Conservation (phyloP, 345 rosid genomes). For the Diplotaxis tenuifolia region DNA sequence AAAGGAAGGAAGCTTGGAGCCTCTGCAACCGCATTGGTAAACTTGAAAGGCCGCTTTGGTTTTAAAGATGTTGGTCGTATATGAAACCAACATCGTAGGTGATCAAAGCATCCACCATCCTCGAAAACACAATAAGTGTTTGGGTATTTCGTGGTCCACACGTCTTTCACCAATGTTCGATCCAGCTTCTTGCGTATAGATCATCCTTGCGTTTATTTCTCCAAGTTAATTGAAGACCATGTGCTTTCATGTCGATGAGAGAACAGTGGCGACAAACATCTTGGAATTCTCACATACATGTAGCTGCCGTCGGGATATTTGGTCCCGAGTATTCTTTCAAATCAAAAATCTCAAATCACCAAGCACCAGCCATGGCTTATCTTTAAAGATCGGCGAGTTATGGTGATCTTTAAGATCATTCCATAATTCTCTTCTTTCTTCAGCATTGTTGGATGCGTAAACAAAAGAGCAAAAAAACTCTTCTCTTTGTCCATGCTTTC, state of each 20-base stretch:
- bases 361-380: not conserved
- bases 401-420: not conserved
- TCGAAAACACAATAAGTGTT: not conserved
- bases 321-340: not conserved
- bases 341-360: not conserved
- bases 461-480: not conserved
- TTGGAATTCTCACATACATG: not conserved
- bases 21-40: not conserved
- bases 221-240: not conserved
- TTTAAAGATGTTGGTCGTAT: not conserved
- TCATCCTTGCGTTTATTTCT: not conserved
- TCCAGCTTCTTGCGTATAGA: not conserved
- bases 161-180: not conserved
- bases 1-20: not conserved
- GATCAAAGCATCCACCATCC: not conserved
- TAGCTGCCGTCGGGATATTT: not conserved
- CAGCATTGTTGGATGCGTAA: not conserved
- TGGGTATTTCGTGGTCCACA: not conserved
- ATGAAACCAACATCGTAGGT: not conserved
- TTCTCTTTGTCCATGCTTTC: not conserved
- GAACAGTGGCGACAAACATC: not conserved
- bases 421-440: not conserved
- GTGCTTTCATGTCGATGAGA: not conserved
- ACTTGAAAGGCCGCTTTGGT: not conserved
- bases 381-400: not conserved